Base-by-base conservation (phyloP, 139 green algal species). In the Bryopsis sp. region DNA sequence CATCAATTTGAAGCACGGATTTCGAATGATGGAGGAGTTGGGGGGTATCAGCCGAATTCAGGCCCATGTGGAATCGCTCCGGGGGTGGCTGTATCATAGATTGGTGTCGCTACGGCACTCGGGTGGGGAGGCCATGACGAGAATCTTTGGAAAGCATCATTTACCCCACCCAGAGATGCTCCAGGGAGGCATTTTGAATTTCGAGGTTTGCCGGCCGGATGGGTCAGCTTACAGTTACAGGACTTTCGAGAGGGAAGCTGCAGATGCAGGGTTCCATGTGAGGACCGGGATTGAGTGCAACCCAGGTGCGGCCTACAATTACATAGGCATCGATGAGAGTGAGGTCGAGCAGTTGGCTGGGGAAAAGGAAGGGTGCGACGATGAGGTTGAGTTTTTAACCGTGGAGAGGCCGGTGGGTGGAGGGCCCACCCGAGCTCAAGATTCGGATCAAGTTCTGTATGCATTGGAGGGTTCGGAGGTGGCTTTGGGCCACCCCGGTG, bases 121-220 rank as follows among this genome's bases (percentile, higher is more conserved):
- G 67, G 90, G 91, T 68, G 86, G 86, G 19, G 22, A 36, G 50
- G 81, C 83, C 15, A 70, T 93, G 76, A 47, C 86, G 36, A 68
- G 73, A 39, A 77, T 90, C 7, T 87, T 88, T 61, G 86, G 86
- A 50, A 83, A 82, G 74, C 83, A 92, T 72, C 26, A 65, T 29
- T 59, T 63, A 31, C 47, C 46, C 1, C 58, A 84, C 43, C 50
- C 59, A 3, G 5, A 24, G 28, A 38, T 72, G 58, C 78, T 86
- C 36, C 86, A 92, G 70, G 83, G 85, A 24, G 75, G 72, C 39
- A 90, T 90, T 59, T 6, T 93, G 43, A 91, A 91, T 77, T 89
- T 93, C 36, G 74, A 87, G 54, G 15, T 82, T 24, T 24, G 47
- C 19, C 35, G 43, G 34, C 60, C 60, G 36, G 36, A 58, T 5